Base-by-base conservation (phyloP, 306 rosid species). In the Dalbergia oliveri region DNA sequence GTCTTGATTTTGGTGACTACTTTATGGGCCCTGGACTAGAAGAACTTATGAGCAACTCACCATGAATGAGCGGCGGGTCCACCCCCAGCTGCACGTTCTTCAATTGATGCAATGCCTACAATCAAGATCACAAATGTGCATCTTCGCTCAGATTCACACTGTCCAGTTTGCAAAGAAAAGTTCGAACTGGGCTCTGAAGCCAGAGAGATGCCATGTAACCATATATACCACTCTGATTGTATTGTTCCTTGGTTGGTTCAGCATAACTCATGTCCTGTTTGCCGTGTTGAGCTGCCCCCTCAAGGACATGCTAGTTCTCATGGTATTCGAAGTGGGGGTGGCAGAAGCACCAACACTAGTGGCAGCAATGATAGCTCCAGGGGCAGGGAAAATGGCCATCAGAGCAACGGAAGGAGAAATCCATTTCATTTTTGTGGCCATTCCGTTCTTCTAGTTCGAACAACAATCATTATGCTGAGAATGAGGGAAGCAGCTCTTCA, bases 181-280 rank as follows among this genome's bases (percentile, higher is more conserved):
- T 91, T 93, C 67, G 94, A 91, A 85, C 66, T 93, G 11, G 98
- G 89, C 41, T 76, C 88, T 14, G 90, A 89, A 78, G 98, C 97
- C 11, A 88, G 91, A 72, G 85, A 79, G 83, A 89, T 93, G 98
- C 98, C 98, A 3, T 93, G 97, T 64, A 84, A 88, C 83, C 98
- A 93, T 76, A 87, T 93, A 5, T 93, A 93, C 88, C 98, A 93
- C 86, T 75, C 92, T 43, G 98, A 91, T 60, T 91, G 98, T 75
- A 89, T 93, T 37, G 76, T 91, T 64, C 94, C 98, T 75, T 93
- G 98, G 98, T 79, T 91, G 87, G 88, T 79, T 78, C 90, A 79
- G 81, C 96, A 88, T 71, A 91, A 93, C 81, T 89, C 98, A 0
- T 93, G 98, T 65, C 97, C 97, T 50, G 97, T 93, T 45, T 93